Base-by-base conservation (phyloP, 2,329 filamentous ascomycete species). In the Colletotrichum falcatum region DNA sequence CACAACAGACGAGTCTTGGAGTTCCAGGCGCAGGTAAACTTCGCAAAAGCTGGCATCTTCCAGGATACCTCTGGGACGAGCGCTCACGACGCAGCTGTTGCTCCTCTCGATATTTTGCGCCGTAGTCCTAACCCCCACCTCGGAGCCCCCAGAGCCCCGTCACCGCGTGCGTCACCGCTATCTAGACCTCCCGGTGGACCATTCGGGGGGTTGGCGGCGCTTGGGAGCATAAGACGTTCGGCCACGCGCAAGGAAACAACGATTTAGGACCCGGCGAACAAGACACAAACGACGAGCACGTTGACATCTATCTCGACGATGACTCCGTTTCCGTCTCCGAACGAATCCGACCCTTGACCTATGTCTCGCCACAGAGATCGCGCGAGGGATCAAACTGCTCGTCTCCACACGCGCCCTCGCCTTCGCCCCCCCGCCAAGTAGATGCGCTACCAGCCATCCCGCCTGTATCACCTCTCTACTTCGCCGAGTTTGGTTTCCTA, bases 241-340 rank as follows among this genome's bases (percentile, higher is more conserved):
- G n/a, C n/a, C n/a, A n/a, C n/a, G n/a, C n/a, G n/a, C n/a, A n/a
- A n/a, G n/a, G n/a, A n/a, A n/a, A n/a, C n/a, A n/a, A n/a, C n/a
- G n/a, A n/a, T n/a, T n/a, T n/a, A n/a, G n/a, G n/a, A n/a, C n/a
- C n/a, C n/a, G n/a, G n/a, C n/a, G 23, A 26, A 11, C 33, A 37
- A 16, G 53, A 30, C 20, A 33, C 28, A n/a, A 39, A 26, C 3
- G 66, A 70, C 3, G 66, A 39, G 39, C 48, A 48, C 5, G 12
- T 70, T 1, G 9, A 55, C 7, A 39, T 65, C 1, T 65, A 60
- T n/a, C 48, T 66, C 16, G 42, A 60, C 33, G 65, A 58, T 33
- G 51, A 56, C n/a, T 56, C 53, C 5, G 9, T 56, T 26, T 26
- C 53, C n/a, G 20, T 39, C 6, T 39, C 53, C 33, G 53, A 37